phyloP scores from a whole-genome alignment of 495 filamentous ascomycete species.

The Penicillium cataractarum region DNA sequence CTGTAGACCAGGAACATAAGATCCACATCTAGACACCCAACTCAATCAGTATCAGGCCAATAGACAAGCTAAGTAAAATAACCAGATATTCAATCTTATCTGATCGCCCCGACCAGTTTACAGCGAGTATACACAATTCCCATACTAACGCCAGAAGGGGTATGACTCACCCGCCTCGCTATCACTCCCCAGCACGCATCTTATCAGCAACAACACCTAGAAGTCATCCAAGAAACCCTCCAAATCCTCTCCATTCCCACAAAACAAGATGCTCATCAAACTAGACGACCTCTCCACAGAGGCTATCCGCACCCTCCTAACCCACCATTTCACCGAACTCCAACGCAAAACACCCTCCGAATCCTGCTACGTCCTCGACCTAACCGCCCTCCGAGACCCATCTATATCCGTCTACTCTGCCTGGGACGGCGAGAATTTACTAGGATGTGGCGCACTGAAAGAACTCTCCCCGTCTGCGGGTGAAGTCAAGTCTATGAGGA shows the following conservation, averaged over 20 bases:
- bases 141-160: not conserved
- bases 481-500: not conserved
- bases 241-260: too few relatives aligned
- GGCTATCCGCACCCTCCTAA: not conserved
- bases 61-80: too few relatives aligned
- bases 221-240: not conserved
- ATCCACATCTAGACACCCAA: too few relatives aligned
- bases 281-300: not conserved
- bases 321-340: not conserved
- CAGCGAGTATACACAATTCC: too few relatives aligned
- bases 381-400: not conserved
- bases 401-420: conserved; percentile 1
- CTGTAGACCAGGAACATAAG: too few relatives aligned
- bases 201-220: not conserved
- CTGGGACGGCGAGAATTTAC: not conserved
- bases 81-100: too few relatives aligned
- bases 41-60: too few relatives aligned
- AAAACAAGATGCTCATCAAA: not conserved
- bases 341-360: not conserved
- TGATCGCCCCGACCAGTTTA: too few relatives aligned
- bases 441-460: not conserved
- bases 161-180: not conserved
- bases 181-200: not conserved
- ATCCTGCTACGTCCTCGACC: conserved; percentile 4
- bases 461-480: not conserved